These are phyloP conservation scores for Fermentozyma sake DNA, from an alignment of 1,139 yeast species.

Conservation along the genomic window DNA sequence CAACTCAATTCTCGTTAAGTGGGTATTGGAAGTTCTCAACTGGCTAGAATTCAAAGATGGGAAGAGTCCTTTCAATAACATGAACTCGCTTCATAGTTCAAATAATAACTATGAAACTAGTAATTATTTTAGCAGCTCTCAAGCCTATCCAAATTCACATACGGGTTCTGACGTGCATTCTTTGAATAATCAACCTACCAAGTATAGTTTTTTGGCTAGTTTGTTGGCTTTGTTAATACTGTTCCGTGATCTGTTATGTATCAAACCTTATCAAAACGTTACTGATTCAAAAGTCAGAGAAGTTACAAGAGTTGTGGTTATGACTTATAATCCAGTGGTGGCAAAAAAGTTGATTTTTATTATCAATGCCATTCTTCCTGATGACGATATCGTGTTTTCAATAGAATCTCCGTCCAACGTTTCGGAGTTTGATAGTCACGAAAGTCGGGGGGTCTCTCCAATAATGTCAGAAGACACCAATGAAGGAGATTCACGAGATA, in stretches of 20 bases:
- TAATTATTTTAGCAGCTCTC: no score
- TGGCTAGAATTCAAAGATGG: constrained; percentile 65
- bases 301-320: constrained; percentile 46
- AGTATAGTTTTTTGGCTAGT: constrained; percentile 39
- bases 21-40: constrained; percentile 55
- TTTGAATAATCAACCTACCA: no score
- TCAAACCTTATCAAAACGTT: constrained; percentile 26
- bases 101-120: no score
- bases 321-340: constrained; percentile 59
- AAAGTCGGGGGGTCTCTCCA: no score
- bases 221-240: constrained; percentile 43
- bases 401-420: no score
- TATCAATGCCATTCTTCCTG: constrained; percentile 38
- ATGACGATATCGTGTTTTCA: no score
- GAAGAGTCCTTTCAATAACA: constrained; percentile 9
- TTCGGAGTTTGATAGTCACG: no score
- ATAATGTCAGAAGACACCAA: no score
- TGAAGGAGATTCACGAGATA: no score
- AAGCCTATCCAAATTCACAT: no score
- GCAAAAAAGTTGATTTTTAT: constrained; percentile 57
- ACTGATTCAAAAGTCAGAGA: constrained; percentile 18
- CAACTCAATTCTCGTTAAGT: constrained; percentile 30
- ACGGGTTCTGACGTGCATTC: no score
- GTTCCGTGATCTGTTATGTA: constrained; percentile 29
- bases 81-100: constrained; percentile 1